Base-by-base conservation (phyloP, 306 rosid species). In the Ceratonia siliqua region DNA sequence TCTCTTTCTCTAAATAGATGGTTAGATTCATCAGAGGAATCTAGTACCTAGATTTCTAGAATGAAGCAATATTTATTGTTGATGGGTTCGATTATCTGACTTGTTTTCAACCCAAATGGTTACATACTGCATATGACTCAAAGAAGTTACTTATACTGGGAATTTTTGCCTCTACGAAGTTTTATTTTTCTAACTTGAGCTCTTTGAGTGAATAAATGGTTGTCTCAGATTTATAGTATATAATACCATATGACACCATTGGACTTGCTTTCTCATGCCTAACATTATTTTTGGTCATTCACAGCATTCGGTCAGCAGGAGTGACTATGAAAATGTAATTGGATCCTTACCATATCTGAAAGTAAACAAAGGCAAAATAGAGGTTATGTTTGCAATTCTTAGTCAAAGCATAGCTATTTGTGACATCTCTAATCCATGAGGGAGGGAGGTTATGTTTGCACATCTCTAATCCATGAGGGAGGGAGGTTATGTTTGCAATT, bases 261-360 rank as follows among this genome's bases (percentile, higher is more conserved):
- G 65, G 64, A 20, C 80, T 59, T 41, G n/a, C 43, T 64, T 82
- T 81, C 70, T 84, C 30, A 45, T 65, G 33, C 20, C 70, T 83
- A 59, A 72, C 74, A 55, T 57, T 1, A 52, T 33, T 66, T 25
- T 61, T 75, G 80, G 53, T 52, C 43, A 71, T 78, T 35, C 22
- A 49, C 97, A 94, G 97, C 84, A 78, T 59, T 73, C 74, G 6
- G 97, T 91, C 43, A 67, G 73, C 87, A 86, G 89, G 79, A 90
- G 97, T 64, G 97, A 94, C 89, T 92, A 90, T 72, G 90, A 94
- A 82, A 94, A 94, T 67, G 99, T 94, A 68, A 84, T 92, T 27
- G 87, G 93, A 62, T 87, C 88, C 76, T 80, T 94, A 82, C 99
- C 99, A 5, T 94, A 94, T 73, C 85, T 94, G 69, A 94, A 94